Evolutionary conservation across 495 filamentous ascomycete genomes (phyloP).

Genomic region (Aspergillus asperescens): DNA sequence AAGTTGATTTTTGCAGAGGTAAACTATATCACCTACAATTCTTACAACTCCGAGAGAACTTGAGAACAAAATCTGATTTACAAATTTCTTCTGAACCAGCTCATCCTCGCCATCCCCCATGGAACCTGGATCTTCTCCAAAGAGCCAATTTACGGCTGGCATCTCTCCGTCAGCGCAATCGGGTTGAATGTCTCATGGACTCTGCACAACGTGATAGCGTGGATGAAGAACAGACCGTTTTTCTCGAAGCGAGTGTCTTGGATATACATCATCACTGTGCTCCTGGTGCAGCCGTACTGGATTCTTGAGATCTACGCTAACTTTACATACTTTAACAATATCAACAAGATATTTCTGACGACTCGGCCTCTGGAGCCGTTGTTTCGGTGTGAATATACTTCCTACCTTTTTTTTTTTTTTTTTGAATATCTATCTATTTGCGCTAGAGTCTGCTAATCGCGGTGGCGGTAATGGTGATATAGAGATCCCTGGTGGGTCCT

Average conservation of each 20-base stretch:
- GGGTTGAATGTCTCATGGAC: slow-evolving; percentile 44
- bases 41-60: too few species aligned
- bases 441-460: too few species aligned
- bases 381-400: slow-evolving; percentile 30
- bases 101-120: slow-evolving; percentile 34
- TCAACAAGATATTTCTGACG: slow-evolving; percentile 44
- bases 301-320: slow-evolving; percentile 46
- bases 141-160: slow-evolving; percentile 41
- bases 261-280: slow-evolving; percentile 38
- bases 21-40: not conserved
- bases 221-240: slow-evolving; percentile 47
- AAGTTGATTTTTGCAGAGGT: slow-evolving; percentile 46
- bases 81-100: slow-evolving; percentile 11
- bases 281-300: slow-evolving; percentile 43
- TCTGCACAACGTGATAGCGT: slow-evolving; percentile 46
- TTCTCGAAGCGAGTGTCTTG: slow-evolving; percentile 29
- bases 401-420: not conserved
- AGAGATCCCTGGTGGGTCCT: slow-evolving; percentile 60
- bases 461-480: not conserved
- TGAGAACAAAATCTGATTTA: not conserved
- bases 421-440: too few species aligned
- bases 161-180: slow-evolving; percentile 42
- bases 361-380: slow-evolving; percentile 51
- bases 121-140: slow-evolving; percentile 45
- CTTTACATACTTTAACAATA: slow-evolving; percentile 46